phyloP scores from a whole-genome alignment of 108 stramenopile genomes.

The Chaetoceros muelleri region DNA sequence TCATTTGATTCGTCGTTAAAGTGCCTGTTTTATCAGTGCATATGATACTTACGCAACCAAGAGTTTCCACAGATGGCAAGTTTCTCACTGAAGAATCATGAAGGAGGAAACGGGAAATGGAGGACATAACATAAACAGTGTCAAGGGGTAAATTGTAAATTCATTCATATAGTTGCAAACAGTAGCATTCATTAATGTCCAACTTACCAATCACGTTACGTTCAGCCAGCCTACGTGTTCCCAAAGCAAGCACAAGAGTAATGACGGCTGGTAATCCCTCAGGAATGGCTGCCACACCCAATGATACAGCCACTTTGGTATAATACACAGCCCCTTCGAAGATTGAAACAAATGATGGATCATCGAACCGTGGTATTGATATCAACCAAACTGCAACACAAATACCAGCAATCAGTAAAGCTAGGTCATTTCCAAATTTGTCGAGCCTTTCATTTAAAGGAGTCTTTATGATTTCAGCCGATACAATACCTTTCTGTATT shows the following conservation, averaged over 20 bases:
- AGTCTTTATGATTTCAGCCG: constrained; percentile 55
- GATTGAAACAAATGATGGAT: constrained; percentile 44
- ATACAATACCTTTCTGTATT: constrained; percentile 49
- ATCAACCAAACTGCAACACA: constrained; percentile 68
- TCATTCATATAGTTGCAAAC: neutral
- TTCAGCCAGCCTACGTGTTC: constrained; percentile 56
- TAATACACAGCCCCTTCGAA: constrained; percentile 53
- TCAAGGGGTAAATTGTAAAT: neutral
- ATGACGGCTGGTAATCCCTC: constrained; percentile 79
- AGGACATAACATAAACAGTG: neutral
- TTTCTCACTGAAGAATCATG: constrained; percentile 9
- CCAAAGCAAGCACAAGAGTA: constrained; percentile 70
- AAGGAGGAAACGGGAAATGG: no score
- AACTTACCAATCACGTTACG: constrained; percentile 37
- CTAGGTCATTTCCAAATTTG: constrained; percentile 64
- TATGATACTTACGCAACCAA: constrained; percentile 72
- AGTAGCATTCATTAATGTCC: constrained; percentile 26
- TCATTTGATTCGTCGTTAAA: constrained; percentile 80
- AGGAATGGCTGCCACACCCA: constrained; percentile 83
- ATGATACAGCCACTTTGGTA: constrained; percentile 79
- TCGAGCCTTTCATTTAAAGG: constrained; percentile 81
- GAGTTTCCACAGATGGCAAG: constrained; percentile 77
- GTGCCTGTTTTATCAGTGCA: constrained; percentile 90
- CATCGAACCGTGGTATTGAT: constrained; percentile 45
- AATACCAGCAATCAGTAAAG: constrained; percentile 62